These are phyloP conservation scores for Xylariaceae sp. DNA, from an alignment of 2,329 filamentous ascomycete genomes.

Conservation along the genomic window DNA sequence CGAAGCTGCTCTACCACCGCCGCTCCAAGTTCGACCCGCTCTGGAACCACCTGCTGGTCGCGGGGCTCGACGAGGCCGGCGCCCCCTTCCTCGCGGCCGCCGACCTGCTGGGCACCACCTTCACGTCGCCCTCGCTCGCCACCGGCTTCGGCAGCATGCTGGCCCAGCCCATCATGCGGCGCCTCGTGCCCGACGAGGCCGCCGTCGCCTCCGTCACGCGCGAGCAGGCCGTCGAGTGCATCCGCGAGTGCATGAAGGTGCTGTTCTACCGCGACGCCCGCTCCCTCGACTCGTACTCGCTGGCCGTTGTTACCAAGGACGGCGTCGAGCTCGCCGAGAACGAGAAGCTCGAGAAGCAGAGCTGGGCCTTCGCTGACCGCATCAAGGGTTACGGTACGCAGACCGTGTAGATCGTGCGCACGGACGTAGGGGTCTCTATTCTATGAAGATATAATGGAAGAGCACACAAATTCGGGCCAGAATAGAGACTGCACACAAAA, in stretches of 20 bases:
- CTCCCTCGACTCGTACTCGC: constrained; percentile 87
- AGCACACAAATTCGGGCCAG: too few species aligned
- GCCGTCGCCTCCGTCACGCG: constrained; percentile 72
- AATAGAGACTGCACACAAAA: too few species aligned
- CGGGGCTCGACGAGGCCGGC: constrained; percentile 78
- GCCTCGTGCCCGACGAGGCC: constrained; percentile 82
- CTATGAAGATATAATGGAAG: too few species aligned
- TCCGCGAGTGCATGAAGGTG: constrained; percentile 98
- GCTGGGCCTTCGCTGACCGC: constrained; percentile 96
- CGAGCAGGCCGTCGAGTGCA: constrained; percentile 78
- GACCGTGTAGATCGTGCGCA: constrained; percentile 52
- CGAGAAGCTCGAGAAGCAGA: constrained; percentile 91
- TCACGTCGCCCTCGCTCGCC: constrained; percentile 83
- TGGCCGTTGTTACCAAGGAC: constrained; percentile 87
- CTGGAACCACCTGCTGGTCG: constrained; percentile 95
- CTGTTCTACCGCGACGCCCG: constrained; percentile 96
- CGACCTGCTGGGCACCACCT: constrained; percentile 92
- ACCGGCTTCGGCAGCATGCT: constrained; percentile 94
- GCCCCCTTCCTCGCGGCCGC: constrained; percentile 90
- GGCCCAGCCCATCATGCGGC: constrained; percentile 88
- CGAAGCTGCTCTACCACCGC: constrained; percentile 94
- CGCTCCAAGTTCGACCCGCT: constrained; percentile 95
- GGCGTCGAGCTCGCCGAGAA: constrained; percentile 84
- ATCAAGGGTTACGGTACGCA: constrained; percentile 97
- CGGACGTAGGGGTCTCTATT: not conserved